Conservation (phyloP, 1,284 basidiomycete species). For the Leccinum cinnamomeum region DNA sequence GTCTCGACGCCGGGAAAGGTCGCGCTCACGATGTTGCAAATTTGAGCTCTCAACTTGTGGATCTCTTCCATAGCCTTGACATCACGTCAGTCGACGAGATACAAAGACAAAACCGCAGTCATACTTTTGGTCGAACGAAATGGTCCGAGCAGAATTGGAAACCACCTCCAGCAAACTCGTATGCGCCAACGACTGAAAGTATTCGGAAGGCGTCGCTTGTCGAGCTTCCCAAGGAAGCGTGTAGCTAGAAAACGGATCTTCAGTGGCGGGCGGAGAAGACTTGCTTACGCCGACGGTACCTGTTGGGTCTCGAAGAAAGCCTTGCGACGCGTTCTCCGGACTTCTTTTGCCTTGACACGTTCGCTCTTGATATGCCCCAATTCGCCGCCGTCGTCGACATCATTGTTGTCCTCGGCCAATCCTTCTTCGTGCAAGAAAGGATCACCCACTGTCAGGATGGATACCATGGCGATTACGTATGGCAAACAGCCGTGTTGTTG, state of each 20-base stretch:
- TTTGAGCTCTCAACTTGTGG: conserved; percentile 92
- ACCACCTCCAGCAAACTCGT: conserved; percentile 86
- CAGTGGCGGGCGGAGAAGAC: conserved; percentile 1
- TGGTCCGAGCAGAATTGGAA: conserved; percentile 84
- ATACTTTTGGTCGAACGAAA: conserved; percentile 89
- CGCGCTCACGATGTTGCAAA: conserved; percentile 76
- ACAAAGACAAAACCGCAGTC: conserved; percentile 13
- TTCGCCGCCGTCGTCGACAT: conserved; percentile 45
- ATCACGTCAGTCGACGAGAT: conserved; percentile 1
- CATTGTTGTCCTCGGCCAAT: conserved; percentile 47
- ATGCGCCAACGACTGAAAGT: conserved; percentile 93
- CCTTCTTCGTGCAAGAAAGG: conserved; percentile 89
- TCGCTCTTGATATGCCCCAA: conserved; percentile 58
- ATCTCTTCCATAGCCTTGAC: conserved; percentile 97
- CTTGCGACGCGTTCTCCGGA: conserved; percentile 61
- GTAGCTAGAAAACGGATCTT: conserved; percentile 48
- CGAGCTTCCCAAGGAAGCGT: conserved; percentile 81
- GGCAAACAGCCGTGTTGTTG: conserved; percentile 91
- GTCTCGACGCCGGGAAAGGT: conserved; percentile 66
- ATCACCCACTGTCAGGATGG: conserved; percentile 92
- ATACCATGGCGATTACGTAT: conserved; percentile 90
- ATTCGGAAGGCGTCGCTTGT: conserved; percentile 88
- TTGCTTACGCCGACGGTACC: conserved; percentile 43
- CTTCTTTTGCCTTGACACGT: conserved; percentile 65
- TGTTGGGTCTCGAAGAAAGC: conserved; percentile 81